Percentiles rank a stretch among this genome's conserved stretches.
These are phyloP conservation scores for Exophiala lecanii-corni DNA, from an alignment of 2,329 filamentous ascomycete species.

Conservation along the genomic window DNA sequence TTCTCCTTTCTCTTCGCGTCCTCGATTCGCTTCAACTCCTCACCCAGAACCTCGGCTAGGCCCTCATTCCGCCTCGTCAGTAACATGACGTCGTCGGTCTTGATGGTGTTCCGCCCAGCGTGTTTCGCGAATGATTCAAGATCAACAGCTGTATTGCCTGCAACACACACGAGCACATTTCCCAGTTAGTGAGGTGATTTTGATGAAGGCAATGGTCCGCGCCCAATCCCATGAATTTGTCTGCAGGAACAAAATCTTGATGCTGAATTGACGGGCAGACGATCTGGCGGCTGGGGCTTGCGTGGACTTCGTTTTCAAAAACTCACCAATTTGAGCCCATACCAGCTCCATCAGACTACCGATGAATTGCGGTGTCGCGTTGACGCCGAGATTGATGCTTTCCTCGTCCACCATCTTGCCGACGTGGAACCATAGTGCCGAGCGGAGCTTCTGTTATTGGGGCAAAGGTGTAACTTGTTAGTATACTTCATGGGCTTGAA, in stretches of 20 bases:
- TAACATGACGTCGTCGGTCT: constrained; percentile 80
- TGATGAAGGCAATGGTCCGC: too few species aligned
- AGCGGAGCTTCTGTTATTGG: constrained; percentile 52
- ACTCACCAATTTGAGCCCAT: constrained; percentile 78
- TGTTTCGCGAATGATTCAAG: constrained; percentile 67
- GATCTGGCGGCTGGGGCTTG: too few species aligned
- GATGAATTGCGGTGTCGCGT: constrained; percentile 89
- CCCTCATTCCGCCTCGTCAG: constrained; percentile 83
- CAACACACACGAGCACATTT: too few species aligned
- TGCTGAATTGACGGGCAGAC: too few species aligned
- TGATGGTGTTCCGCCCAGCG: constrained; percentile 73
- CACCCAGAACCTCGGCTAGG: constrained; percentile 64
- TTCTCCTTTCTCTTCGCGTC: constrained; percentile 22
- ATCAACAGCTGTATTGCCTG: constrained; percentile 55
- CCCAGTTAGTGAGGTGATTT: too few species aligned
- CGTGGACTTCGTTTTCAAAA: too few species aligned
- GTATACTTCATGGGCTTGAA: too few species aligned
- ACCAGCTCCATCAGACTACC: constrained; percentile 79
- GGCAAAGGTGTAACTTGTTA: not conserved
- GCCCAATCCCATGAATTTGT: too few species aligned
- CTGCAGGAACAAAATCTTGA: too few species aligned
- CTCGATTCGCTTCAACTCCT: constrained; percentile 22
- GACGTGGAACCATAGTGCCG: constrained; percentile 76
- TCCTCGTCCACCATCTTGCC: constrained; percentile 88
- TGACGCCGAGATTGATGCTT: constrained; percentile 66